A percentile compares a stretch with the other conserved stretches of the same genome.
These are phyloP conservation scores for Fomitopsis betulina DNA, from an alignment of 1,284 basidiomycete species.

Conservation along the genomic window DNA sequence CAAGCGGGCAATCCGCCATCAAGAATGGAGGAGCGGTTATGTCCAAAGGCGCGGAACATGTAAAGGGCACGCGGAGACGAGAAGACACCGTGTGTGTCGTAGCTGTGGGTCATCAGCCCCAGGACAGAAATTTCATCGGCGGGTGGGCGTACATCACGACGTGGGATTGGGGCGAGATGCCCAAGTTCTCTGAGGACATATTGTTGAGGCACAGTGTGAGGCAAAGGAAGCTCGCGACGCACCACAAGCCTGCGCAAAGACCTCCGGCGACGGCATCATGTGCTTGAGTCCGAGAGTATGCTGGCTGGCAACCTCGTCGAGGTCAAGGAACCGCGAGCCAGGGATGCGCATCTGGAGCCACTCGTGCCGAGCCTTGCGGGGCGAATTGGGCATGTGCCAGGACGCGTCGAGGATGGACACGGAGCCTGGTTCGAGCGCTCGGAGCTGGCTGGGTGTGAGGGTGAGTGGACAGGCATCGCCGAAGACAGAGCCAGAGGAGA, in stretches of 20 bases:
- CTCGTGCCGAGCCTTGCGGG: constrained; percentile 62
- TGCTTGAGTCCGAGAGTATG: constrained; percentile 81
- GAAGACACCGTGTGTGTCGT: constrained; percentile 86
- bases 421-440: constrained; percentile 22
- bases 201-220: neutral
- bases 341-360: constrained; percentile 70
- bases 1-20: constrained; percentile 89
- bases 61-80: constrained; percentile 87
- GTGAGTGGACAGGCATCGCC: constrained; percentile 41
- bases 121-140: neutral
- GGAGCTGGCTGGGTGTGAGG: constrained; percentile 46
- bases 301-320: constrained; percentile 73
- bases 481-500: constrained; percentile 18
- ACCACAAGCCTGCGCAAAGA: constrained; percentile 84
- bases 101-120: constrained; percentile 40
- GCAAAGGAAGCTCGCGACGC: constrained; percentile 23
- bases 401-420: constrained; percentile 68
- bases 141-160: constrained; percentile 65
- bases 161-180: constrained; percentile 72
- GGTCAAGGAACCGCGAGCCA: constrained; percentile 73
- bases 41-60: constrained; percentile 90
- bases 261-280: constrained; percentile 81
- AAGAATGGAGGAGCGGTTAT: constrained; percentile 79
- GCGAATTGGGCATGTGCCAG: constrained; percentile 87
- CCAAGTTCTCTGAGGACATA: constrained; percentile 55